A percentile compares a stretch with the other conserved stretches of the same genome.
These are phyloP conservation scores for Xylariaceae sp. DNA, from an alignment of 2,329 filamentous ascomycete species.

Conservation along the genomic window DNA sequence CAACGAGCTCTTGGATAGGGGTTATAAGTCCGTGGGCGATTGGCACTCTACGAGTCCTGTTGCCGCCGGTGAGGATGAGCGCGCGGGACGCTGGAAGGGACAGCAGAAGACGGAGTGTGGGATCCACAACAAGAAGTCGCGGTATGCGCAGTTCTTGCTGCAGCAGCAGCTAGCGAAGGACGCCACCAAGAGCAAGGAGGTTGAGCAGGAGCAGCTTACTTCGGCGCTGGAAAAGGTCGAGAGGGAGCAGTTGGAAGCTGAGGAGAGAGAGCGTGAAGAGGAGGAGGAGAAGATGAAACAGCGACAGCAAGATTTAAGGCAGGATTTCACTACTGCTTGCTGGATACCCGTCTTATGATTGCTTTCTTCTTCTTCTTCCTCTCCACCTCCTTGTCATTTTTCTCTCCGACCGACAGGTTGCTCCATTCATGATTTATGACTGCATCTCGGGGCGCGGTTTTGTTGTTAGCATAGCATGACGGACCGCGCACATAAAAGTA, in stretches of 20 bases:
- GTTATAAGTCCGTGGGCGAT: constrained; percentile 98
- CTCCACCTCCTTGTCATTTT: neutral
- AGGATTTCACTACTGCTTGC: constrained; percentile 15
- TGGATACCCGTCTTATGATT: constrained; percentile 18
- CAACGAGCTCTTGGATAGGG: constrained; percentile 86
- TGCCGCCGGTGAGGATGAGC: constrained; percentile 90
- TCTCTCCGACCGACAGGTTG: neutral
- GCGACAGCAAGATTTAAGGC: constrained; percentile 8
- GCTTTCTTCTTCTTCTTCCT: neutral
- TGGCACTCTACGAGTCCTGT: constrained; percentile 97
- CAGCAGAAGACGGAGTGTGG: constrained; percentile 96
- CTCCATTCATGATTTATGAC: constrained; percentile 19
- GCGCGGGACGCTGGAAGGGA: constrained; percentile 96
- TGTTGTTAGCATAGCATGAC: constrained; percentile 10
- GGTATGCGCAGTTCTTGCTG: constrained; percentile 84
- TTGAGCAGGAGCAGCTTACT: constrained; percentile 28
- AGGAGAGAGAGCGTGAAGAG: constrained; percentile 16
- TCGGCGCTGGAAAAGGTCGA: constrained; percentile 24
- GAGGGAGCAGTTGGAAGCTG: constrained; percentile 17
- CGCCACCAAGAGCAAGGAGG: constrained; percentile 59
- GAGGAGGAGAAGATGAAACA: neutral
- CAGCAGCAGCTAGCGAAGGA: too few relatives aligned
- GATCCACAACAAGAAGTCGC: constrained; percentile 96
- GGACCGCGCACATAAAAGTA: neutral
- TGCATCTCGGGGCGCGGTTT: constrained; percentile 17